Percentiles rank a stretch among this genome's conserved stretches.
phyloP scores from a whole-genome alignment of 2,329 filamentous ascomycete genomes.

The Fusarium sp. region DNA sequence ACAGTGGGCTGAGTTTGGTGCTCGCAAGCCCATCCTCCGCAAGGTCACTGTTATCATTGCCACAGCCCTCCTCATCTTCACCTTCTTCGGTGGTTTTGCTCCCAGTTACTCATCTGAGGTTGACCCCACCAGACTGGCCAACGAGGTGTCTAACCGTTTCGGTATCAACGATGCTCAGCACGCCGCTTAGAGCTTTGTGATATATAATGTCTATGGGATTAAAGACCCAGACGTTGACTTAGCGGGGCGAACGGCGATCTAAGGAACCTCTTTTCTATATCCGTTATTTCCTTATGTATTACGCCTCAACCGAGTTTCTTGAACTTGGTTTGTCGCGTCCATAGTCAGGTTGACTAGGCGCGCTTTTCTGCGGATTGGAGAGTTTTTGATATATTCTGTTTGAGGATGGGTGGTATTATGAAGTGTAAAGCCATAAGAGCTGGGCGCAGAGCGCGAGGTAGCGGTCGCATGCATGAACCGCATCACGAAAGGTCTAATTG shows the following conservation, averaged over 20 bases:
- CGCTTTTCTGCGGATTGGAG: slow-evolving; percentile 52
- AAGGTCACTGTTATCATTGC: slow-evolving; percentile 80
- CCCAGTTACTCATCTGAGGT: slow-evolving; percentile 72
- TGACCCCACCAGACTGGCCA: slow-evolving; percentile 65
- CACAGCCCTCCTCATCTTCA: slow-evolving; percentile 75
- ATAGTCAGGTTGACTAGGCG: slow-evolving; percentile 47
- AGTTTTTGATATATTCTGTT: slow-evolving; percentile 52
- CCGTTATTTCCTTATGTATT: slow-evolving; percentile 43
- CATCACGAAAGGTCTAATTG: slow-evolving; percentile 59
- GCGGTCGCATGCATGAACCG: slow-evolving; percentile 53
- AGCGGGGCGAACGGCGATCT: slow-evolving; percentile 54
- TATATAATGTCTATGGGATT: slow-evolving; percentile 32
- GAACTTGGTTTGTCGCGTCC: slow-evolving; percentile 46
- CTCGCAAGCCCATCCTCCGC: slow-evolving; percentile 81
- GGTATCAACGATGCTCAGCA: slow-evolving; percentile 56
- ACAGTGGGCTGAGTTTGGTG: slow-evolving; percentile 89
- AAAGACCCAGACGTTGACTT: slow-evolving; percentile 47
- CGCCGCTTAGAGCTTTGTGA: slow-evolving; percentile 32
- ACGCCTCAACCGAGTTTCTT: slow-evolving; percentile 37
- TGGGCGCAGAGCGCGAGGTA: slow-evolving; percentile 57
- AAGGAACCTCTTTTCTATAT: slow-evolving; percentile 48
- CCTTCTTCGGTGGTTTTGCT: slow-evolving; percentile 78
- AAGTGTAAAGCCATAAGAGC: slow-evolving; percentile 58
- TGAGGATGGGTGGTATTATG: slow-evolving; percentile 49
- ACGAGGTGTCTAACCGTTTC: slow-evolving; percentile 65